Evolutionary conservation across 495 filamentous ascomycete species (phyloP), one percentile per base, ranked within the genome.

Genomic region (Podospora conica): DNA sequence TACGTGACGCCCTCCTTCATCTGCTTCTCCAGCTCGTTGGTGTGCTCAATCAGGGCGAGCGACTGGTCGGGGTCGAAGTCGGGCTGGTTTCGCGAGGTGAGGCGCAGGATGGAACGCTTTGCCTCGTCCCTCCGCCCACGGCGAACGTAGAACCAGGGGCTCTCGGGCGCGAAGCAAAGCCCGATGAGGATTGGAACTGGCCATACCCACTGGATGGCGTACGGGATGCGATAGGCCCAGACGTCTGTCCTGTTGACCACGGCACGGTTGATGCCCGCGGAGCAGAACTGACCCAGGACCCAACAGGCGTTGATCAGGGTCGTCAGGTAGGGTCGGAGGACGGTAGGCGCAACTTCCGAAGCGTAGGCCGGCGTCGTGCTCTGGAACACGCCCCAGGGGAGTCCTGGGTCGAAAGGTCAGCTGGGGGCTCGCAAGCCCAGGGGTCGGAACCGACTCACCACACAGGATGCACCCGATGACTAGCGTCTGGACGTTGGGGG

Each of bases 291-390:
- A 11, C 88, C 88, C 12, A 90, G 77, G 25, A 83, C 85, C 88
- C 88, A 91, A 72, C 87, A 90, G 61, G 89, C 81, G 68, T 90
- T 90, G 64, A 90, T 86, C 65, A 88, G 89, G n/a, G 86, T 86
- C 6, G 86, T 89, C 55, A 90, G 75, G 68, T 88, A 89, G 11
- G 81, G 80, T 27, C 88, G 86, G 55, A 90, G 76, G 6, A 82
- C 81, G 18, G 88, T 83, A 20, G 82, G 68, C 82, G 83, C 58
- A 82, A 90, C 85, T 72, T 91, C 89, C 33, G 86, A 69, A 10
- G 78, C 78, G 29, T 85, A 85, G 0, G 82, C 70, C 1, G 80
- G 79, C 1, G 75, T 75, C 9, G 79, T 74, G 3, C 79, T 82
- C 8, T 74, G 75, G 67, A 81, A 84, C 27, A 84, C 76, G 64